Conservation (phyloP, 2,329 filamentous ascomycete species). For the Stromatinia cepivora region DNA sequence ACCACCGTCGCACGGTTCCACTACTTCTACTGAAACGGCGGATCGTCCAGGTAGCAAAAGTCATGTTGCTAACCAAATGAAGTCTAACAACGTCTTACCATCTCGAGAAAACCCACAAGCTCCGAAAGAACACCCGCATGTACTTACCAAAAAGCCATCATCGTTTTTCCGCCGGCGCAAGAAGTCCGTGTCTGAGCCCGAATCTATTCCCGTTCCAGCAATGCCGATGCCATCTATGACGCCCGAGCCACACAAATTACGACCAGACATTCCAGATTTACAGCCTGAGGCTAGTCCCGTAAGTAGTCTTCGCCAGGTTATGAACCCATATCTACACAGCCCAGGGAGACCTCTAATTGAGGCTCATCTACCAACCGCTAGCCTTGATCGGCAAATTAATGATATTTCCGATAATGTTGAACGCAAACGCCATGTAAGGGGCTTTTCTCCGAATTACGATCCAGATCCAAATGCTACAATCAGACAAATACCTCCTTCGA, state of each 20-base stretch:
- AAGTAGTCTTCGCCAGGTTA: conserved; percentile 80
- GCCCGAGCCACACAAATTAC: conserved; percentile 26
- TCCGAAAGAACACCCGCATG: conserved; percentile 37
- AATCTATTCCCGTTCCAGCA: conserved; percentile 56
- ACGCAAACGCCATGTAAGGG: conserved; percentile 45
- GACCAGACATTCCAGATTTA: conserved; percentile 29
- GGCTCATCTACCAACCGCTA: conserved; percentile 26
- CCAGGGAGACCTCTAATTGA: conserved; percentile 33
- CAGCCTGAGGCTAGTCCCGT: conserved; percentile 56
- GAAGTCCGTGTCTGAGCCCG: conserved; percentile 75
- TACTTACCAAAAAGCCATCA: conserved; percentile 84
- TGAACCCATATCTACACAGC: conserved; percentile 73
- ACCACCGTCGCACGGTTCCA: conserved; percentile 39
- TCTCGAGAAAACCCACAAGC: conserved; percentile 36
- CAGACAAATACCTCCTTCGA: conserved; percentile 52
- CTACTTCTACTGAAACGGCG: conserved; percentile 44
- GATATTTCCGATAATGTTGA: conserved; percentile 31
- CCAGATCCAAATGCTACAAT: conserved; percentile 72
- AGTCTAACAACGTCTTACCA: conserved; percentile 41
- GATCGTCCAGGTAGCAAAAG: conserved; percentile 45
- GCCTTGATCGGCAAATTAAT: conserved; percentile 32
- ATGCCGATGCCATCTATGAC: conserved; percentile 43
- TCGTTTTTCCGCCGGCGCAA: conserved; percentile 94
- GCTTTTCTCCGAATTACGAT: conserved; percentile 75
- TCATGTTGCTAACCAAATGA: conserved; percentile 50